Evolutionary conservation across 169 alveolate species (phyloP).

Genomic region (Plasmodium relictum): DNA sequence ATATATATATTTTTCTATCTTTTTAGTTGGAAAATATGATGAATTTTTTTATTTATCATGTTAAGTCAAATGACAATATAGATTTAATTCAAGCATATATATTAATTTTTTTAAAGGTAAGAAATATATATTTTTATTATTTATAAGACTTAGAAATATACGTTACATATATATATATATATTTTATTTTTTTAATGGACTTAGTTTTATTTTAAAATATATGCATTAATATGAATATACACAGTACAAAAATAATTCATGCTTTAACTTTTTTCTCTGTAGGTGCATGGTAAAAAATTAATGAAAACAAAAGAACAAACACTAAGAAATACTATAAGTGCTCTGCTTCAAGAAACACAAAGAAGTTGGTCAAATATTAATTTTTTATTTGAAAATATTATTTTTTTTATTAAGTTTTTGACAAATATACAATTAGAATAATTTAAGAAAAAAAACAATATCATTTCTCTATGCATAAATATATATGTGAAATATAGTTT

Average conservation of each 20-base stretch:
- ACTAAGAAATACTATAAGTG: constrained; percentile 34
- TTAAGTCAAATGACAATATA: constrained; percentile 71
- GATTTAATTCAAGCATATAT: constrained; percentile 70
- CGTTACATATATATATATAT: neutral
- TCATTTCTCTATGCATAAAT: neutral
- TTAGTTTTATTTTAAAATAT: no score
- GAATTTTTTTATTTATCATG: constrained; percentile 74
- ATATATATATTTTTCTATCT: neutral
- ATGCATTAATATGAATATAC: neutral
- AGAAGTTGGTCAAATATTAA: constrained; percentile 64
- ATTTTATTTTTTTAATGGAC: neutral
- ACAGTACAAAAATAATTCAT: neutral
- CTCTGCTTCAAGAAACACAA: constrained; percentile 63
- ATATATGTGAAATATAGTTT: neutral
- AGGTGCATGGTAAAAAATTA: constrained; percentile 71
- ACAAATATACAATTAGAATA: constrained; percentile 75
- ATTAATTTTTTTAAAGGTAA: constrained; percentile 60
- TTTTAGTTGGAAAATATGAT: constrained; percentile 74
- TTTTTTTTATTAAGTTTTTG: constrained; percentile 76
- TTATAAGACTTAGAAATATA: neutral
- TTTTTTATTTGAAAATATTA: constrained; percentile 69
- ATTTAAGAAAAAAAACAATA: neutral
- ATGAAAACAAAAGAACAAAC: constrained; percentile 49
- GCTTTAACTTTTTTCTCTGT: neutral
- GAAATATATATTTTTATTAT: neutral